phyloP scores from a whole-genome alignment of 257 asterid genomes.

The Lantana camara region DNA sequence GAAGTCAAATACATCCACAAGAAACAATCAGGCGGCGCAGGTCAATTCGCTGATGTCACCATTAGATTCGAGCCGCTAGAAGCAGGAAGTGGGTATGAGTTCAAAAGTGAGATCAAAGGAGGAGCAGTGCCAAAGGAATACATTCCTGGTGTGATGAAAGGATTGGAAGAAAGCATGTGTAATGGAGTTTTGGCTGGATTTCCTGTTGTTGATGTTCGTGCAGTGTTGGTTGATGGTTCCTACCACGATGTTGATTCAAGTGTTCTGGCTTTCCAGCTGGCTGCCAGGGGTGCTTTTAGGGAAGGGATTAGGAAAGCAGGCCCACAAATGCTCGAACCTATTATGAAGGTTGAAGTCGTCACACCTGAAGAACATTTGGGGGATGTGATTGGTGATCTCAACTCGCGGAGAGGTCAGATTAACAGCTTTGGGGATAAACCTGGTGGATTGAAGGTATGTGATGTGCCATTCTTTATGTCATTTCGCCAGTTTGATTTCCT shows the following conservation, averaged over 20 bases:
- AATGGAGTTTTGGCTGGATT: slow-evolving; percentile 93
- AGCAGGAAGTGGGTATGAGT: slow-evolving; percentile 86
- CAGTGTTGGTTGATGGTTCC: slow-evolving; percentile 90
- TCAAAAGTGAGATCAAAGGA: slow-evolving; percentile 97
- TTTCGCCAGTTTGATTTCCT: neutral
- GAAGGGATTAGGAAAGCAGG: slow-evolving; percentile 95
- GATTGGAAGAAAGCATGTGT: slow-evolving; percentile 93
- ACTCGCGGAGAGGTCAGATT: slow-evolving; percentile 95
- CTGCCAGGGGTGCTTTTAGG: slow-evolving; percentile 95
- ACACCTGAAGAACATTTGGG: slow-evolving; percentile 98
- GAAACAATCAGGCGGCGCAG: slow-evolving; percentile 97
- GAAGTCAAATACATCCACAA: slow-evolving; percentile 90
- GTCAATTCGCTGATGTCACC: slow-evolving; percentile 93
- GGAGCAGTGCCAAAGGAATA: slow-evolving; percentile 94
- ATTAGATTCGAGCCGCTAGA: slow-evolving; percentile 91
- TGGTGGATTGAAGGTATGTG: slow-evolving; percentile 92
- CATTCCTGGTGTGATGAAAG: slow-evolving; percentile 97
- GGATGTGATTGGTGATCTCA: slow-evolving; percentile 95
- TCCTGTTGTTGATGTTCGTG: slow-evolving; percentile 96
- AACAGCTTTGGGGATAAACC: slow-evolving; percentile 95
- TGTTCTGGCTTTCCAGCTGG: slow-evolving; percentile 95
- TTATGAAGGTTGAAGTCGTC: slow-evolving; percentile 91
- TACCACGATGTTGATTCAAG: slow-evolving; percentile 98
- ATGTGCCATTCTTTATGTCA: neutral
- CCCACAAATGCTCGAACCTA: slow-evolving; percentile 88